These are phyloP conservation scores for Brasilioporus rufonigricans DNA, from an alignment of 768 basidiomycete species.

Conservation along the genomic window DNA sequence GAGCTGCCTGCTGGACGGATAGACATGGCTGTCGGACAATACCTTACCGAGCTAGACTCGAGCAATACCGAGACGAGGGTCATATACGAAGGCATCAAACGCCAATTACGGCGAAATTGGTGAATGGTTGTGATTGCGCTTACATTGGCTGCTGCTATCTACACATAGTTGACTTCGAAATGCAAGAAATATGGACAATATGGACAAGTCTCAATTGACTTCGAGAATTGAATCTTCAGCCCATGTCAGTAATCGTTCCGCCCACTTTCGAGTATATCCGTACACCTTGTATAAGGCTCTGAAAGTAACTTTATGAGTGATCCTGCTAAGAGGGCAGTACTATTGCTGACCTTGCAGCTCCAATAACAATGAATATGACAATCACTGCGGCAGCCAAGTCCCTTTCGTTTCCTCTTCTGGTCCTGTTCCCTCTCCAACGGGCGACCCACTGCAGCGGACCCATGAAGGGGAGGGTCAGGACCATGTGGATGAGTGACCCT, in stretches of 20 bases:
- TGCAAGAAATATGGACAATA: constrained; percentile 2
- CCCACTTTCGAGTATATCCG: constrained; percentile 53
- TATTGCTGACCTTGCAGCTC: constrained; percentile 54
- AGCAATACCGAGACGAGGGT: constrained; percentile 59
- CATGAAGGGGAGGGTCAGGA: constrained; percentile 60
- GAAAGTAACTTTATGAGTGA: constrained; percentile 11
- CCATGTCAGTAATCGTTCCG: constrained; percentile 60
- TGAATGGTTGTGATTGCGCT: constrained; percentile 32
- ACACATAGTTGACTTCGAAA: constrained; percentile 13
- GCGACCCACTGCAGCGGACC: constrained; percentile 71
- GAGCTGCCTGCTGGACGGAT: constrained; percentile 80
- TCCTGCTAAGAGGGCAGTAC: neutral
- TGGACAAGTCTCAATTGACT: constrained; percentile 44
- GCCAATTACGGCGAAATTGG: constrained; percentile 71
- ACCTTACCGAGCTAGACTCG: constrained; percentile 66
- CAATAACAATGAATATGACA: constrained; percentile 55
- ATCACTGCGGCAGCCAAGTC: constrained; percentile 70
- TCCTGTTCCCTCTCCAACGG: constrained; percentile 56
- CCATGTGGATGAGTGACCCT: constrained; percentile 70
- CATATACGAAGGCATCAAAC: constrained; percentile 67
- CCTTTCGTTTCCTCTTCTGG: constrained; percentile 50
- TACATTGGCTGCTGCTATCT: constrained; percentile 11
- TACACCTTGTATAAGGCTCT: constrained; percentile 77
- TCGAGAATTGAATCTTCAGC: constrained; percentile 83
- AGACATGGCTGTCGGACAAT: constrained; percentile 70